These are phyloP conservation scores for Elsinoe fawcettii DNA, from an alignment of 2,329 filamentous ascomycete genomes.

Conservation along the genomic window DNA sequence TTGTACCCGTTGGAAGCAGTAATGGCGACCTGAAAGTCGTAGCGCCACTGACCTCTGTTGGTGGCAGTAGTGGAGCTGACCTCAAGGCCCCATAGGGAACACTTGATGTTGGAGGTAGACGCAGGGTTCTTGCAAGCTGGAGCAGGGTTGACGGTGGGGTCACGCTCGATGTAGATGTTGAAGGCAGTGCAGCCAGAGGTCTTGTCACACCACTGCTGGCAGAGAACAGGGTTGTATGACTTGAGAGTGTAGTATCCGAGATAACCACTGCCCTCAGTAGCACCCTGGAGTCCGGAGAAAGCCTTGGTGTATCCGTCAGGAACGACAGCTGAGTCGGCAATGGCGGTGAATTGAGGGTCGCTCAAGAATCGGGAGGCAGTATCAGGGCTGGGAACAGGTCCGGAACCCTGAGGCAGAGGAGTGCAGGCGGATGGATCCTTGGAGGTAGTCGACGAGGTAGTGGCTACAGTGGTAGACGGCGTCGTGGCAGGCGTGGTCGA, in stretches of 20 bases:
- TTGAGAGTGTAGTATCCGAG: conserved; percentile 26
- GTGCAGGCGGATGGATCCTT: conserved; percentile 19
- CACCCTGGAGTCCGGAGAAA: conserved; percentile 23
- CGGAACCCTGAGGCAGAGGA: conserved; percentile 19
- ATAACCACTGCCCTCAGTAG: conserved; percentile 22
- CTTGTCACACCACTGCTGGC: conserved; percentile 26
- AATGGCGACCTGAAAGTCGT: conserved; percentile 34
- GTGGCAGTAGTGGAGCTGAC: conserved; percentile 26
- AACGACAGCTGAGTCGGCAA: conserved; percentile 24
- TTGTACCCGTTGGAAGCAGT: conserved; percentile 37
- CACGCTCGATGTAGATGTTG: conserved; percentile 33
- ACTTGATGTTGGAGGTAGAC: conserved; percentile 30
- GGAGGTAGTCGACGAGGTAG: conserved; percentile 3
- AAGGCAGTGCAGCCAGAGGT: conserved; percentile 27
- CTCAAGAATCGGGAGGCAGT: conserved; percentile 27
- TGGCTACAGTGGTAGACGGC: background rate
- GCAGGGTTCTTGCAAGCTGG: conserved; percentile 29
- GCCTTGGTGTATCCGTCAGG: conserved; percentile 25
- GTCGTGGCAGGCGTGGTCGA: conserved; percentile 10
- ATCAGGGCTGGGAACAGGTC: conserved; percentile 26
- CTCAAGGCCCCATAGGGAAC: conserved; percentile 30
- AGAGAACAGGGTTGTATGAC: conserved; percentile 27
- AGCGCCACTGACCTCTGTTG: conserved; percentile 30
- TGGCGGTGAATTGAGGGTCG: conserved; percentile 12
- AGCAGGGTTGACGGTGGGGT: conserved; percentile 28